Conservation (phyloP, 2,329 filamentous ascomycete genomes). For the Simplicillium aogashimaense region DNA sequence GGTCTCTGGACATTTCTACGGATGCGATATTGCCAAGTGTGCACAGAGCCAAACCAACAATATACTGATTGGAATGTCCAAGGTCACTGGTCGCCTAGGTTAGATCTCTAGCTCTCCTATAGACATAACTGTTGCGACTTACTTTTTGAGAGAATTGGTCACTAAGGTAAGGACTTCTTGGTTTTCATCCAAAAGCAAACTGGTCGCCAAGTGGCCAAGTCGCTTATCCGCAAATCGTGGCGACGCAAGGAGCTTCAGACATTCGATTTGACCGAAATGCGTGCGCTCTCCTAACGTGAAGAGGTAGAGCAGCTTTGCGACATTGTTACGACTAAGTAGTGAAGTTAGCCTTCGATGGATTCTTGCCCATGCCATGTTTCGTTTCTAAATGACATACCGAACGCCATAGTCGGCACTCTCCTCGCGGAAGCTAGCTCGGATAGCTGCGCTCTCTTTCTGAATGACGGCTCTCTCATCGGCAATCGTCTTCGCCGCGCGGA, state of each 20-base stretch:
- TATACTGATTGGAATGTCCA: constrained; percentile 95
- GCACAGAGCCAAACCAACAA: constrained; percentile 91
- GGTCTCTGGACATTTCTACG: constrained; percentile 93
- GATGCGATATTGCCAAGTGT: constrained; percentile 97
- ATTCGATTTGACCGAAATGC: constrained; percentile 99
- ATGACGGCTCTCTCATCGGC: constrained; percentile 97
- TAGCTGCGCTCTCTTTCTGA: constrained; percentile 97
- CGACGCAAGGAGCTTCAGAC: constrained; percentile 90
- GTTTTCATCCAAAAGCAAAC: constrained; percentile 93
- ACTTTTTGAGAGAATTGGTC: constrained; percentile 98
- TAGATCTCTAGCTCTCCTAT: constrained; percentile 3
- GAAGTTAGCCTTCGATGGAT: background rate
- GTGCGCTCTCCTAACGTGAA: constrained; percentile 96
- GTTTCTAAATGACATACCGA: constrained; percentile 48
- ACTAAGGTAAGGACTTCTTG: constrained; percentile 96
- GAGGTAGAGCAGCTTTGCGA: constrained; percentile 94
- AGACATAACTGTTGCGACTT: constrained; percentile 17
- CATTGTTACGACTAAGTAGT: constrained; percentile 80
- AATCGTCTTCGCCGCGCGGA: constrained; percentile 96
- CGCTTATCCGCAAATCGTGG: constrained; percentile 97
- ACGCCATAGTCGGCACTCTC: constrained; percentile 88
- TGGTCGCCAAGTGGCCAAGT: constrained; percentile 89
- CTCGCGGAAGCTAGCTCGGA: constrained; percentile 93
- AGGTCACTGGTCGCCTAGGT: constrained; percentile 56
- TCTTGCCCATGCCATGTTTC: background rate